phyloP scores from a whole-genome alignment of 495 filamentous ascomycete genomes.

The Thermochaetoides thermophila region DNA sequence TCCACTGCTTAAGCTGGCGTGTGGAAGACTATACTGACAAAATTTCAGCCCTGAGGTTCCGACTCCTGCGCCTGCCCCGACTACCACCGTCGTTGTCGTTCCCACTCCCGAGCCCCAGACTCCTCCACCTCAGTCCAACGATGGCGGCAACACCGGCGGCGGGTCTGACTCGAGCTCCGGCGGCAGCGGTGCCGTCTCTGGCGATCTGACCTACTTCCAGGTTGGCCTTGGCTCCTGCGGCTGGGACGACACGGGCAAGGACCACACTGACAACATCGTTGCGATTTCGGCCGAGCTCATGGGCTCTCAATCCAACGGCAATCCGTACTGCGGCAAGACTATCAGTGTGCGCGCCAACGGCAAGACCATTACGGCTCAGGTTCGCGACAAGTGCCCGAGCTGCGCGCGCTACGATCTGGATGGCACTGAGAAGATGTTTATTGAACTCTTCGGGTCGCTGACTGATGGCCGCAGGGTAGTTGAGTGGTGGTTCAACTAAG shows the following conservation, averaged over 20 bases:
- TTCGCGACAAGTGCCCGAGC: constrained; percentile 66
- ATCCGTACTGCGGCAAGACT: constrained; percentile 50
- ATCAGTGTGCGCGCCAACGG: constrained; percentile 44
- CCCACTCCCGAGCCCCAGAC: not conserved
- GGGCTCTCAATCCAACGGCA: constrained; percentile 33
- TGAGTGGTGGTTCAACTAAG: constrained; percentile 28
- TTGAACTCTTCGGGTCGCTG: constrained; percentile 24
- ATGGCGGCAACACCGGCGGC: constrained; percentile 1
- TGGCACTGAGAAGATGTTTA: constrained; percentile 31
- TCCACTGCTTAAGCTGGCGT: constrained; percentile 1
- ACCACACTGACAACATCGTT: constrained; percentile 27
- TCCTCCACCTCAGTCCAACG: constrained; percentile 1
- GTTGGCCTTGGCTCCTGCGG: constrained; percentile 33
- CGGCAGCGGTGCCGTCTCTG: constrained; percentile 2
- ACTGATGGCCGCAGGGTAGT: constrained; percentile 20
- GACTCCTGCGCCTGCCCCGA: not conserved
- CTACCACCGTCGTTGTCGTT: not conserved
- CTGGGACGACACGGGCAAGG: constrained; percentile 25
- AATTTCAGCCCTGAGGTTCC: too few species aligned
- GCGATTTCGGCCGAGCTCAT: constrained; percentile 27
- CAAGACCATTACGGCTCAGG: constrained; percentile 37
- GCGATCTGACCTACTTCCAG: constrained; percentile 31
- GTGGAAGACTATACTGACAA: too few species aligned
- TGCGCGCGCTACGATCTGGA: constrained; percentile 36
- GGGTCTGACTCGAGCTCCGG: not conserved